Conservation (phyloP, 306 rosid species). For the Ochetophila trinervis region DNA sequence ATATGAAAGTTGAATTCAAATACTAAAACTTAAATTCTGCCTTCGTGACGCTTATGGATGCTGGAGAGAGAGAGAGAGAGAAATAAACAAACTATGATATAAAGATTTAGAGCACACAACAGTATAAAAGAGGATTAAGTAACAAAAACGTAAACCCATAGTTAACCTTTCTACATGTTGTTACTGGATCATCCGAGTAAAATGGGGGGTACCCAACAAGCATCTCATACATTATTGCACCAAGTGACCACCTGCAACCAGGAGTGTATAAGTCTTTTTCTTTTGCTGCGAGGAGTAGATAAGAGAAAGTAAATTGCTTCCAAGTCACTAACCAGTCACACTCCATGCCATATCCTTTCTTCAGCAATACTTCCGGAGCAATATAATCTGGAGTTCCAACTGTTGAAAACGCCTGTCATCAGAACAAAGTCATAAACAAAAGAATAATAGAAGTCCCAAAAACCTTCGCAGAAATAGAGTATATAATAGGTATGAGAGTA, state of each 20-base stretch:
- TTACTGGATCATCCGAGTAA: constrained; percentile 87
- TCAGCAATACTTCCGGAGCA: constrained; percentile 85
- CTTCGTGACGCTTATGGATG: too few relatives aligned
- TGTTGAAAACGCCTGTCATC: constrained; percentile 78
- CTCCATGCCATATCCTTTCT: constrained; percentile 83
- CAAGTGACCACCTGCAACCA: constrained; percentile 93
- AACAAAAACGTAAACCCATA: neutral
- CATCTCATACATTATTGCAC: constrained; percentile 96
- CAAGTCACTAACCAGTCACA: constrained; percentile 73
- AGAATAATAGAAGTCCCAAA: neutral
- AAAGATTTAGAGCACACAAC: neutral
- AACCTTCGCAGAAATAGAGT: neutral
- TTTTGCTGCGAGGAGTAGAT: neutral
- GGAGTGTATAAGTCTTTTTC: constrained; percentile 6
- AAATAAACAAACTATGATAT: neutral
- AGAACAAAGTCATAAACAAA: constrained; percentile 17
- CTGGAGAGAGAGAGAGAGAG: neutral
- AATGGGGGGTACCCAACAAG: constrained; percentile 95
- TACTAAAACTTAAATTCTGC: too few relatives aligned
- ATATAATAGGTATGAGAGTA: neutral
- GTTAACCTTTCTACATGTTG: constrained; percentile 89
- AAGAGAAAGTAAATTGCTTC: constrained; percentile 6
- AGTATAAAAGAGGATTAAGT: neutral
- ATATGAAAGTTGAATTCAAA: too few relatives aligned
- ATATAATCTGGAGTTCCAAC: constrained; percentile 95